These are phyloP conservation scores for Hyphopichia buzzinii DNA, from an alignment of 1,139 yeast genomes.

Conservation along the genomic window DNA sequence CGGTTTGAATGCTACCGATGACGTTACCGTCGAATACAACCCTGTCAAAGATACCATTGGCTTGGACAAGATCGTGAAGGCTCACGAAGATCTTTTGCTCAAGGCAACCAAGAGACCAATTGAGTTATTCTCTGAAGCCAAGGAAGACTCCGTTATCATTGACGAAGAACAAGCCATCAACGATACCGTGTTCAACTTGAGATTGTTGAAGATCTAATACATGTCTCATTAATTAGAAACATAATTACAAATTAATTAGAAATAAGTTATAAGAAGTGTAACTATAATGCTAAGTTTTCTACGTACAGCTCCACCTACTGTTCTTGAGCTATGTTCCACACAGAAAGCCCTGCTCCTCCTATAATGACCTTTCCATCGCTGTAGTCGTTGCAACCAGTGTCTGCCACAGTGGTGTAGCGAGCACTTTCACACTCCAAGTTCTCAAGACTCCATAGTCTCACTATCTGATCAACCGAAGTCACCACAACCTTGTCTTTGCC, in stretches of 20 bases:
- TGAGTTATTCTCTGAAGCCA: conserved; percentile 36
- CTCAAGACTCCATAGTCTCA: conserved; percentile 58
- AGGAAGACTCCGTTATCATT: conserved; percentile 54
- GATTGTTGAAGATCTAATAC: conserved; percentile 68
- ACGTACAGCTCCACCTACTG: too few relatives aligned
- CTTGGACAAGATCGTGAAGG: conserved; percentile 60
- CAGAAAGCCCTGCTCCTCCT: conserved; percentile 73
- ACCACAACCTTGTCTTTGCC: conserved; percentile 32
- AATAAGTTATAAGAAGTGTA: too few relatives aligned
- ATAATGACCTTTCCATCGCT: conserved; percentile 37
- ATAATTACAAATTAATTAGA: too few relatives aligned
- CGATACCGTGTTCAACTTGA: conserved; percentile 77
- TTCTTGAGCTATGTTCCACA: too few relatives aligned
- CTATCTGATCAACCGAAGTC: conserved; percentile 76
- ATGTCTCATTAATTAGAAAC: too few relatives aligned
- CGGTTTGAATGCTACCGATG: conserved; percentile 93
- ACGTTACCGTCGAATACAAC: conserved; percentile 81
- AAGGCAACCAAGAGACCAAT: conserved; percentile 75
- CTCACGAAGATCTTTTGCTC: conserved; percentile 65
- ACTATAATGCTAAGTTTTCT: too few relatives aligned
- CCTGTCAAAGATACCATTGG: conserved; percentile 69
- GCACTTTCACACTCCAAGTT: conserved; percentile 38
- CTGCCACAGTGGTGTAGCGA: conserved; percentile 79
- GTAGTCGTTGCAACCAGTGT: conserved; percentile 71
- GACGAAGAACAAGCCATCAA: conserved; percentile 91